Percentiles rank a stretch among this genome's conserved stretches.
Conservation (phyloP, 2,329 filamentous ascomycete species). For the Alternaria hordeiaustralica region DNA sequence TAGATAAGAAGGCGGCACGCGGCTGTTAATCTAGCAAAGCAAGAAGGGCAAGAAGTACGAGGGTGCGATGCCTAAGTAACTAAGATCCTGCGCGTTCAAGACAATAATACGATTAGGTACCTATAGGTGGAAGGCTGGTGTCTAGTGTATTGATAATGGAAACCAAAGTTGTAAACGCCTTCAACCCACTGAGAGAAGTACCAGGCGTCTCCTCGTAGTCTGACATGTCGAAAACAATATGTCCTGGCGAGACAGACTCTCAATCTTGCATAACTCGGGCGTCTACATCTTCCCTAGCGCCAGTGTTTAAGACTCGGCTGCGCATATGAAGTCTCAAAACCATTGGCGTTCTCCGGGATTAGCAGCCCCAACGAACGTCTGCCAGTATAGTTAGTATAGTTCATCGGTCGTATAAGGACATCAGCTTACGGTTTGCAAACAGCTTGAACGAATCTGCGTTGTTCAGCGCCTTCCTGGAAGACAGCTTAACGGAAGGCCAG, state of each 20-base stretch:
- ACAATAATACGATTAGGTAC: not conserved
- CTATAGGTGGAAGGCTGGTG: not conserved
- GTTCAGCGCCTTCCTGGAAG: constrained; percentile 59
- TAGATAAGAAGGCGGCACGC: not conserved
- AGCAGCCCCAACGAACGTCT: not conserved
- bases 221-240: not conserved
- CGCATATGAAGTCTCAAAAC: not conserved
- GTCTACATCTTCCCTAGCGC: not conserved
- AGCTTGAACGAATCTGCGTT: constrained; percentile 70
- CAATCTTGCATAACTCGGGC: not conserved
- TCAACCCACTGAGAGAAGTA: not conserved
- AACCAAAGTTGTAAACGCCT: not conserved
- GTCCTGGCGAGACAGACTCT: not conserved
- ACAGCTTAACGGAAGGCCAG: constrained; percentile 54
- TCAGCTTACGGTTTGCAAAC: constrained; percentile 56
- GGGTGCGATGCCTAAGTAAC: not conserved
- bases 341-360: not conserved
- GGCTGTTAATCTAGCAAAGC: not conserved
- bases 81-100: not conserved
- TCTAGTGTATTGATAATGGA: not conserved
- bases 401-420: not conserved
- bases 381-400: not conserved
- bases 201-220: not conserved
- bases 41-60: not conserved
- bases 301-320: not conserved